These are phyloP conservation scores for Rhynchosporium agropyri DNA, from an alignment of 2,329 filamentous ascomycete genomes.

Conservation along the genomic window DNA sequence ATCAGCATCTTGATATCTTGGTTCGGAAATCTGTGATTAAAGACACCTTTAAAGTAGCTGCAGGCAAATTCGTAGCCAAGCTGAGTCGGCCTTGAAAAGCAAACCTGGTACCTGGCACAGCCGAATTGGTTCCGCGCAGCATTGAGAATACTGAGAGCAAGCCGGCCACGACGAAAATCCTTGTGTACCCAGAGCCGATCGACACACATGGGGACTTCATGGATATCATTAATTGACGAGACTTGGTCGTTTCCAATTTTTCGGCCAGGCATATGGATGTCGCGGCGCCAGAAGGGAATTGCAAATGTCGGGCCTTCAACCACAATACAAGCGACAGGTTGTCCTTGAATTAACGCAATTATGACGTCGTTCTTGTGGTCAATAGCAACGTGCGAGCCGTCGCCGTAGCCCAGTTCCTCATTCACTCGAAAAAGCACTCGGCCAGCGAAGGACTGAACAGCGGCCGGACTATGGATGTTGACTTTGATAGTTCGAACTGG, in stretches of 20 bases:
- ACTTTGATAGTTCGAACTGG: not conserved
- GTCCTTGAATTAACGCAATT: conserved; percentile 26
- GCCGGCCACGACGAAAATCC: conserved; percentile 57
- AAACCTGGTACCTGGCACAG: not conserved
- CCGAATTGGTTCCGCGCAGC: not conserved
- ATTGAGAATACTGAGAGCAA: conserved; percentile 51
- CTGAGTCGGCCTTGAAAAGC: conserved; percentile 5
- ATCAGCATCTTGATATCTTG: not conserved
- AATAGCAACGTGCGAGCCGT: too few species aligned
- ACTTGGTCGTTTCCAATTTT: not conserved
- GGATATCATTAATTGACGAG: not conserved
- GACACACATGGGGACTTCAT: conserved; percentile 57
- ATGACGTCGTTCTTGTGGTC: too few species aligned
- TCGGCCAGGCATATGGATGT: not conserved
- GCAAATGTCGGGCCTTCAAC: conserved; percentile 23
- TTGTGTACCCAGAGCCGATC: conserved; percentile 67
- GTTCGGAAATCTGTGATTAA: not conserved
- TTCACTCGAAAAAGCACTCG: conserved; percentile 10
- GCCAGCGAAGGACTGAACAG: not conserved
- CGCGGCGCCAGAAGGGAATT: not conserved
- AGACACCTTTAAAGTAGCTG: not conserved
- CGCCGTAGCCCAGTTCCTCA: conserved; percentile 11
- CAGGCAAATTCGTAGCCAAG: conserved; percentile 4
- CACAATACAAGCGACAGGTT: conserved; percentile 27
- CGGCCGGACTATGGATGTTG: not conserved